Conservation (phyloP, 139 green algal species). For the Chlamydomonas sp. region DNA sequence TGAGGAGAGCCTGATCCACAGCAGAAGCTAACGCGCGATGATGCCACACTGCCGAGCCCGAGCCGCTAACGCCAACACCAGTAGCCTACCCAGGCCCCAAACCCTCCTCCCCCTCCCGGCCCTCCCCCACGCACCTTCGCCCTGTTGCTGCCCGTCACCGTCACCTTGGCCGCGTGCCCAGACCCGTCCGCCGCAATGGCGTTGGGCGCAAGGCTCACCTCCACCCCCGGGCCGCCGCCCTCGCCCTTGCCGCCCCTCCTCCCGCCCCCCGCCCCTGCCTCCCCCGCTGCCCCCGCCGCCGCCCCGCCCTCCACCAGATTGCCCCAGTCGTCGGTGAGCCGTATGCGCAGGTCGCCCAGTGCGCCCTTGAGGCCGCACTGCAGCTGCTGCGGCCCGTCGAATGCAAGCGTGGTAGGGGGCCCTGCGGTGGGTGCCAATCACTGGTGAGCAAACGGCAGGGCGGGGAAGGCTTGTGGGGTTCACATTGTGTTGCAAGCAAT, state of each 20-base stretch:
- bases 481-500: too few species aligned
- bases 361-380: constrained; percentile 49
- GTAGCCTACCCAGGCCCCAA: too few species aligned
- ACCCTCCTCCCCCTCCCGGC: not conserved
- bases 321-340: constrained; percentile 57
- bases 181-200: constrained; percentile 60
- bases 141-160: constrained; percentile 66
- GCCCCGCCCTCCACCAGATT: constrained; percentile 42
- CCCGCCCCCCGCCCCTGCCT: not conserved
- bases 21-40: too few species aligned
- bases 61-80: too few species aligned
- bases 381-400: constrained; percentile 54
- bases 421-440: constrained; percentile 17
- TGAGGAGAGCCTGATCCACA: too few species aligned
- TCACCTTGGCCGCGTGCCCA: constrained; percentile 55
- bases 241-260: not conserved
- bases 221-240: constrained; percentile 41
- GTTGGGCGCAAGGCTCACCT: constrained; percentile 44
- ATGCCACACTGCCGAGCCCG: too few species aligned
- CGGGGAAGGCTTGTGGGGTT: not conserved
- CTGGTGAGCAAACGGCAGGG: not conserved
- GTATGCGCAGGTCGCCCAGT: constrained; percentile 55
- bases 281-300: not conserved
- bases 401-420: constrained; percentile 47
- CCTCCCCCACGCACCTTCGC: constrained; percentile 44